Base-by-base conservation (phyloP, 169 alveolate genomes). In the Hepatocystis sp. region DNA sequence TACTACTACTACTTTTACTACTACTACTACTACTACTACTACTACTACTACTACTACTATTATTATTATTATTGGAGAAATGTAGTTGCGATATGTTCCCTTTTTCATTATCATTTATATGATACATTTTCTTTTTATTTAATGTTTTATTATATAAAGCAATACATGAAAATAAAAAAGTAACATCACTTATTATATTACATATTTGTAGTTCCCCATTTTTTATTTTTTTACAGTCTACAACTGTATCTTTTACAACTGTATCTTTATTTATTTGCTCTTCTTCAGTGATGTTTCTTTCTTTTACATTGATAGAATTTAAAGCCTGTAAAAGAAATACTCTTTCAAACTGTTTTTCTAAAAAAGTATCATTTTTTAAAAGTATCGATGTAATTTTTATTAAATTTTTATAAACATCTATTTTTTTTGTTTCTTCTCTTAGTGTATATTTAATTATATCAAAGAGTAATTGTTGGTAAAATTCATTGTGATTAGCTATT, bases 131-230 rank as follows among this genome's bases (percentile, higher is more conserved):
- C 23, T 71, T 47, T 47, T 52, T 36, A 47, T 63, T 81, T 64
- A 81, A 27, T 13, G 19, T 15, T 66, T 84, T 61, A n/a, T 81
- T 81, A 81, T 81, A 81, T 10, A 36, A 51, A 32, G 89, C 46
- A 63, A 81, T 34, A 42, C 89, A 81, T n/a, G 89, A 81, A 61
- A 81, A 65, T 23, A 81, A 25, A 64, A 56, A 81, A n/a, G 89
- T 63, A 36, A 81, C 53, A 76, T 76, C 32, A 21, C 28, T 76
- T 11, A 76, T 56, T 44, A 42, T 58, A 42, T 56, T 21, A 58
- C 42, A 58, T 44, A 76, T 58, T 44, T 76, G 51, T 15, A 52
- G 53, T 76, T 76, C 88, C 25, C 10, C 39, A 36, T 63, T 46
- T n/a, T 58, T 44, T 13, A 58, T 58, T 28, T 58, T 44, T 76